phyloP scores from a whole-genome alignment of 441 rosid genomes.

The Oxalis stricta region DNA sequence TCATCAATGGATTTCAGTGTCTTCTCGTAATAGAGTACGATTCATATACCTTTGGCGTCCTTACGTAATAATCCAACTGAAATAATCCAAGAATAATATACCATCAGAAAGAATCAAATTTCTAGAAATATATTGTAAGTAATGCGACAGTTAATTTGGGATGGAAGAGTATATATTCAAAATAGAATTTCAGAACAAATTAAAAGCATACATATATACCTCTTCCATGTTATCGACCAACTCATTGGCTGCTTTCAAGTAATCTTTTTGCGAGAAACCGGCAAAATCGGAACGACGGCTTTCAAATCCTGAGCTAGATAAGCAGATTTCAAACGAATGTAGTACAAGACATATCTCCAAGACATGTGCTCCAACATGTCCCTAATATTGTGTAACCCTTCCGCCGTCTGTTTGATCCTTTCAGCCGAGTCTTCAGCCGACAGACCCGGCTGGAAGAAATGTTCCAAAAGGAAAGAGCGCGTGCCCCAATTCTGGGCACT shows the following conservation, averaged over 20 bases:
- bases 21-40: constrained; percentile 84
- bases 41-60: constrained; percentile 79
- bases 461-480: constrained; percentile 54
- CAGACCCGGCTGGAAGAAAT: constrained; percentile 52
- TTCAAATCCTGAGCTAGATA: constrained; percentile 78
- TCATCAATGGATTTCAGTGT: constrained; percentile 64
- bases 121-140: no score
- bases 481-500: constrained; percentile 90
- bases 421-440: constrained; percentile 80
- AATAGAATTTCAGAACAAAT: neutral
- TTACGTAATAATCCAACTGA: constrained; percentile 59
- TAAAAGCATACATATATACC: constrained; percentile 22
- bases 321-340: constrained; percentile 55
- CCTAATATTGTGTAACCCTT: constrained; percentile 62
- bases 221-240: constrained; percentile 57
- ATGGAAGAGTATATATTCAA: neutral
- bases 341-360: constrained; percentile 86
- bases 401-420: constrained; percentile 78
- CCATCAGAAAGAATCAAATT: neutral
- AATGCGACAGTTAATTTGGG: no score
- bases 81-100: constrained; percentile 2
- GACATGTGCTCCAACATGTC: constrained; percentile 88
- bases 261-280: constrained; percentile 34
- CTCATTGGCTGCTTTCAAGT: constrained; percentile 54
- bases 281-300: constrained; percentile 48